Evolutionary conservation across 176 grass and related monocot genomes (phyloP), one percentile per base, ranked within the genome.

Genomic region (Echinochloa phyllopogon): DNA sequence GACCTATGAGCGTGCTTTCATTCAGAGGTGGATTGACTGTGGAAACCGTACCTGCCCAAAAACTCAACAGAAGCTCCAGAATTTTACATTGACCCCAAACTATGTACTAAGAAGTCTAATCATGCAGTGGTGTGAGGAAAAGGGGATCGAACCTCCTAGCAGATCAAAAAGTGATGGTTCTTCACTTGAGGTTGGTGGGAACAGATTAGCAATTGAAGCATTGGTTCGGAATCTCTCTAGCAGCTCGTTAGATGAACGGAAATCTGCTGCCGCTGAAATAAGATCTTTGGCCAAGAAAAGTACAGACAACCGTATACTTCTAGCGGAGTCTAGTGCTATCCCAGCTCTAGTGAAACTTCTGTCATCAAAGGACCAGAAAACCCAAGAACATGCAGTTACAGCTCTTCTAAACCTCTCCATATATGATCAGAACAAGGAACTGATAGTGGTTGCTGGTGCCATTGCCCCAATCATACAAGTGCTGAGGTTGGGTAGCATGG

Each of bases 11-110:
- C 88, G 90, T 14, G 87, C 80, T 62, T 99, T 92, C 86, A 92
- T 99, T 77, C 93, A 99, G 86, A 99, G 92, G 74, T 99, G 96
- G 96, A 96, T 99, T 67, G 96, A 99, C 82, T 87, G 91, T 87
- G 90, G 96, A 47, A 95, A 94, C 45, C 57, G 90, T 2, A 96
- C 96, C 11, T 99, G 94, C 52, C 96, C 94, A 61, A 96, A 99
- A 87, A 99, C 94, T 90, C 96, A 94, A 83, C 94, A 91, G 83
- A 99, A 96, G 86, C 93, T 99, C 71, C 93, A 88, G 68, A 92
- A 99, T 66, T 78, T 93, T 81, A 89, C 91, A 20, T 69, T 99
- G 75, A 99, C 96, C 64, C 96, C 96, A 27, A 99, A 92, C 66
- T 99, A 94, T 69, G 96, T 96, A 6, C 68, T 99, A 36, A 86